Evolutionary conservation across 176 grass and related monocot species (phyloP).

Genomic region (Ampelocalamus luodianensis): DNA sequence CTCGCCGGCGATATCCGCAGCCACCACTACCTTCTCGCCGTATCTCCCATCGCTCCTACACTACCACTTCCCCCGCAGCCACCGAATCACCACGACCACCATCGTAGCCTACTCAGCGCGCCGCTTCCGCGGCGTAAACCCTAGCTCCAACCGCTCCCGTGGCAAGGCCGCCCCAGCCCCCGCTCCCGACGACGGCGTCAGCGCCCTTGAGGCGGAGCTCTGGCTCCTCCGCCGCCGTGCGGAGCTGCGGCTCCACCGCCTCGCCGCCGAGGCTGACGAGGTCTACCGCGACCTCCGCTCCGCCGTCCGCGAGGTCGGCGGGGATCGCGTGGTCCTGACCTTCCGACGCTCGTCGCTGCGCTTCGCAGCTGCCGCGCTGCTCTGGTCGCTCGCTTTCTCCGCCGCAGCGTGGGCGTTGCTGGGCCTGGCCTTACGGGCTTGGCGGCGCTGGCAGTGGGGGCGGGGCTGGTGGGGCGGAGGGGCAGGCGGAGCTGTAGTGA

Average conservation of each 20-base stretch:
- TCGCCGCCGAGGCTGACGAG: conserved; percentile 53
- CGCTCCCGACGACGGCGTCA: conserved; percentile 4
- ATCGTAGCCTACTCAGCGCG: conserved; percentile 24
- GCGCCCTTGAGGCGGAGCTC: conserved; percentile 41
- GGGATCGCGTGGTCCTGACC: conserved; percentile 64
- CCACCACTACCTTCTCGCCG: neutral
- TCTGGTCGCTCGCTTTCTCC: conserved; percentile 55
- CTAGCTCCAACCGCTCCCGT: conserved; percentile 26
- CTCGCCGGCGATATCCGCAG: neutral
- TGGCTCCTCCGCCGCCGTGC: conserved; percentile 50
- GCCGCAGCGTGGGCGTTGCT: conserved; percentile 44
- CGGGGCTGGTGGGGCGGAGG: conserved; percentile 31
- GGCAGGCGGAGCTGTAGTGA: conserved; percentile 29
- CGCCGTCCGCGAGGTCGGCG: conserved; percentile 50
- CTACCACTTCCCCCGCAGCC: neutral
- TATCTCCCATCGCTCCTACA: neutral
- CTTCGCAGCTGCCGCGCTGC: conserved; percentile 49
- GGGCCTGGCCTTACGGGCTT: conserved; percentile 41
- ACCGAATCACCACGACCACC: neutral
- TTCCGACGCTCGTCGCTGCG: conserved; percentile 67
- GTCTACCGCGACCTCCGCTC: conserved; percentile 64
- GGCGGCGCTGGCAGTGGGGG: conserved; percentile 24
- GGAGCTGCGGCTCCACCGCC: conserved; percentile 55
- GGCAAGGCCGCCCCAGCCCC: conserved; percentile 12
- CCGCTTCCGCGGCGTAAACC: conserved; percentile 42